A percentile compares a stretch with the other conserved stretches of the same genome.
Evolutionary conservation across 2,329 filamentous ascomycete species (phyloP).

Genomic region (Xylaria sp.): DNA sequence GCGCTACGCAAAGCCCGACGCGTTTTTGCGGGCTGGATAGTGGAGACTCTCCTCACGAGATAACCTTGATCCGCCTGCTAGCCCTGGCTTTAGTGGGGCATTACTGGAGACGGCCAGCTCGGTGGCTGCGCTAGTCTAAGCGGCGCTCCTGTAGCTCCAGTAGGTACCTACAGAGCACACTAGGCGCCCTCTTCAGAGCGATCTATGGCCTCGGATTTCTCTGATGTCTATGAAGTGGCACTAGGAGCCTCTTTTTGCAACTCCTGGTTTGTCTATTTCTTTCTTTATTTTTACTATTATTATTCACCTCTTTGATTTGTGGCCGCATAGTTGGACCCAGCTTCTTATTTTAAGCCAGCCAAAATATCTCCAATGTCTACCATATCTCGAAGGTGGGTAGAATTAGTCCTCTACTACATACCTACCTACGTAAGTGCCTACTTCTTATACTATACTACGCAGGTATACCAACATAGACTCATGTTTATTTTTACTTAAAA

Average conservation of each 20-base stretch:
- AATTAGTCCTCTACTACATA: not conserved
- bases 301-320: not conserved
- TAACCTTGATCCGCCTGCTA: not conserved
- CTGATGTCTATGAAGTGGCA: constrained; percentile 4
- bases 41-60: constrained; percentile 24
- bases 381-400: not conserved
- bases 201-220: constrained; percentile 29
- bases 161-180: not conserved
- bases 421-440: too few species aligned
- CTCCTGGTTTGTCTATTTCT: not conserved
- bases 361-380: too few species aligned
- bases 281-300: not conserved
- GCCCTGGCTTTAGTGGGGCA: constrained; percentile 11
- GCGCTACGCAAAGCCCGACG: constrained; percentile 26
- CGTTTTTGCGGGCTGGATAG: constrained; percentile 36
- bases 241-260: constrained; percentile 1
- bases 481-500: constrained; percentile 5
- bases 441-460: too few species aligned
- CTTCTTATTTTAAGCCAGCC: too few species aligned
- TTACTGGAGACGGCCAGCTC: not conserved
- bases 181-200: constrained; percentile 8
- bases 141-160: constrained; percentile 5
- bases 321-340: not conserved
- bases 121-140: constrained; percentile 22
- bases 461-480: not conserved